Percentiles rank a stretch among this genome's conserved stretches.
Conservation (phyloP, 1,139 yeast genomes). For the Taphrina betulina region DNA sequence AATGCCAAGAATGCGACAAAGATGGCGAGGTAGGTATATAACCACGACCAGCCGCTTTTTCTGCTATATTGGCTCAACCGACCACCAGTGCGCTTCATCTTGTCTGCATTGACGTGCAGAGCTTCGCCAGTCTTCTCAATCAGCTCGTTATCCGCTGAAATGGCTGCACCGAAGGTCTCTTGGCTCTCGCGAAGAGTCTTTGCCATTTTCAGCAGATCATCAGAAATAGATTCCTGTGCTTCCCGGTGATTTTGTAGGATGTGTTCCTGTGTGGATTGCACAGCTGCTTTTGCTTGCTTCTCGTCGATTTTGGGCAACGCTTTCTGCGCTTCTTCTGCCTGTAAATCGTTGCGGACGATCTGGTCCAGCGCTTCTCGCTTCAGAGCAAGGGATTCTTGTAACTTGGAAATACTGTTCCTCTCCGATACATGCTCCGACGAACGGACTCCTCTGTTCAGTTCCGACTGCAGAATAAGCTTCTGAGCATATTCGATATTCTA, state of each 20-base stretch:
- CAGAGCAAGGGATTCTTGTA: too few species aligned
- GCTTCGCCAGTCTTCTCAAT: constrained; percentile 26
- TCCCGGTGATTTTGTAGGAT: constrained; percentile 29
- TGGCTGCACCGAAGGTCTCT: constrained; percentile 24
- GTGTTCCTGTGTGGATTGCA: constrained; percentile 20
- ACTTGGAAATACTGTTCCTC: too few species aligned
- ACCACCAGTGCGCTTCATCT: constrained; percentile 25
- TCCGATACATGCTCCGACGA: too few species aligned
- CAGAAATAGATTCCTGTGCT: constrained; percentile 24
- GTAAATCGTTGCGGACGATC: not conserved
- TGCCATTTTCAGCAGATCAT: constrained; percentile 32
- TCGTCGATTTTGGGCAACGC: not conserved
- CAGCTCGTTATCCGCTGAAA: constrained; percentile 30
- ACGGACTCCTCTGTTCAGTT: not conserved
- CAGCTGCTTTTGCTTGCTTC: not conserved
- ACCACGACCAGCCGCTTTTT: constrained; percentile 24
- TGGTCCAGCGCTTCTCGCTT: too few species aligned
- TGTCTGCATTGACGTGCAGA: constrained; percentile 22
- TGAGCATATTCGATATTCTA: constrained; percentile 33
- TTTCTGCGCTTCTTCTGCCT: not conserved
- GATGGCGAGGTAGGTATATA: constrained; percentile 19
- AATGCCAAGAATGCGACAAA: constrained; percentile 17
- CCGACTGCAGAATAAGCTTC: constrained; percentile 7
- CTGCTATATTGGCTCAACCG: constrained; percentile 22
- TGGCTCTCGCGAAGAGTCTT: constrained; percentile 16